Conservation (phyloP, 805 yeast species). For the Starmerella geochares region DNA sequence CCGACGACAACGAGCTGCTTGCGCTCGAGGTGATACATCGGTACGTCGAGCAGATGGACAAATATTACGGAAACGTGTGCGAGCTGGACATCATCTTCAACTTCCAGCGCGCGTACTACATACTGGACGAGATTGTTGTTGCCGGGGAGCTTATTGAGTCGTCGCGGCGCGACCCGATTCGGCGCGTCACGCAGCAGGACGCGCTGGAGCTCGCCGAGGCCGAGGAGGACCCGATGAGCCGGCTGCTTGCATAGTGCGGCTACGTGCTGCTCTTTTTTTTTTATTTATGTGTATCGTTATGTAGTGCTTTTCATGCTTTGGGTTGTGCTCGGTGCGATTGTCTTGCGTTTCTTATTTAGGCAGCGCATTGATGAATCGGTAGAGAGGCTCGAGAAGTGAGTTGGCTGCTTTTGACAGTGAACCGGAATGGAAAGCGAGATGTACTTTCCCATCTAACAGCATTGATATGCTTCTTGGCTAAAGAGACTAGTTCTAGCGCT, state of each 20-base stretch:
- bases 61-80: conserved; percentile 88
- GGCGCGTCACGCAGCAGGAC: conserved; percentile 73
- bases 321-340: not conserved
- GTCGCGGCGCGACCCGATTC: conserved; percentile 66
- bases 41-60: conserved; percentile 94
- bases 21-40: conserved; percentile 82
- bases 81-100: conserved; percentile 95
- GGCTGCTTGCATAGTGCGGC: conserved; percentile 15
- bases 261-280: not conserved
- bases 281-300: not conserved
- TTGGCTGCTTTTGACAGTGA: too few relatives aligned
- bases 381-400: too few relatives aligned
- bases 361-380: too few relatives aligned
- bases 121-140: conserved; percentile 76
- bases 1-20: conserved; percentile 74
- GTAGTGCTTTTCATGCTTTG: not conserved
- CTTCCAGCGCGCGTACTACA: conserved; percentile 85
- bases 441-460: too few relatives aligned
- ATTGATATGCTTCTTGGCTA: not conserved
- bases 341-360: too few relatives aligned
- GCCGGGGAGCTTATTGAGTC: conserved; percentile 85
- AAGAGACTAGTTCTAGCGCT: too few relatives aligned
- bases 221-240: conserved; percentile 34
- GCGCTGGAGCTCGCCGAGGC: conserved; percentile 73
- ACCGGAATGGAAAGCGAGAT: too few relatives aligned